These are phyloP conservation scores for Trichoderma koningiopsis DNA, from an alignment of 2,329 filamentous ascomycete species.

Conservation along the genomic window DNA sequence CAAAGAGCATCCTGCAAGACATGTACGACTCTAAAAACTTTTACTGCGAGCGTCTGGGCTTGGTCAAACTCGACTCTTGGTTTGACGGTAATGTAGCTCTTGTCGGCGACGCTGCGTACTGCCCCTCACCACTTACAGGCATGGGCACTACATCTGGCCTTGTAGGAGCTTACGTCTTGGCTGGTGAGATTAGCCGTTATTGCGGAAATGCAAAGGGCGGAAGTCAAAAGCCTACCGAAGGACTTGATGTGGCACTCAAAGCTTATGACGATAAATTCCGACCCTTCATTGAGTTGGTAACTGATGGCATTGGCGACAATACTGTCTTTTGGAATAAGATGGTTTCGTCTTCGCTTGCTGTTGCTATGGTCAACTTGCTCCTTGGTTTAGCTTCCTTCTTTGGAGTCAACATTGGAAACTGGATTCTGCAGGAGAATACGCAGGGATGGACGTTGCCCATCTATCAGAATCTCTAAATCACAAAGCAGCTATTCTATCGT, in stretches of 20 bases:
- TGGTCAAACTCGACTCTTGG: slow-evolving; percentile 45
- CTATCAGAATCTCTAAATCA: not conserved
- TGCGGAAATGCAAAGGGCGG: not conserved
- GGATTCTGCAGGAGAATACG: not conserved
- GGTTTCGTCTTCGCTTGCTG: not conserved
- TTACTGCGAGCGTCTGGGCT: slow-evolving; percentile 47
- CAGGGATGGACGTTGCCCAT: slow-evolving; percentile 1
- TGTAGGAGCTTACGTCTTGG: slow-evolving; percentile 53
- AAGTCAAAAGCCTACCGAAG: slow-evolving; percentile 26
- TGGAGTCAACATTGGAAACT: not conserved
- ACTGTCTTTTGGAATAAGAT: slow-evolving; percentile 7
- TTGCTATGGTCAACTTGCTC: slow-evolving; percentile 9
- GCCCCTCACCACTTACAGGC: slow-evolving; percentile 46
- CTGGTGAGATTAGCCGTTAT: slow-evolving; percentile 44
- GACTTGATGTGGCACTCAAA: slow-evolving; percentile 38
- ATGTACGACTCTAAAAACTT: slow-evolving; percentile 46
- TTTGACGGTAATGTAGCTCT: slow-evolving; percentile 48
- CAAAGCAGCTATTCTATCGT: too few species aligned
- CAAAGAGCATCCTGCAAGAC: slow-evolving; percentile 39
- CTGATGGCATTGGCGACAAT: not conserved
- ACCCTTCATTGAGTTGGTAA: slow-evolving; percentile 39
- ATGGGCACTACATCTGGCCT: slow-evolving; percentile 51
- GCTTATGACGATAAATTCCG: slow-evolving; percentile 45
- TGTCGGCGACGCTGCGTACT: slow-evolving; percentile 52
- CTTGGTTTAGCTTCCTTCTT: not conserved